Evolutionary conservation across 345 rosid genomes (phyloP).

Genomic region (Clarkia xantiana): DNA sequence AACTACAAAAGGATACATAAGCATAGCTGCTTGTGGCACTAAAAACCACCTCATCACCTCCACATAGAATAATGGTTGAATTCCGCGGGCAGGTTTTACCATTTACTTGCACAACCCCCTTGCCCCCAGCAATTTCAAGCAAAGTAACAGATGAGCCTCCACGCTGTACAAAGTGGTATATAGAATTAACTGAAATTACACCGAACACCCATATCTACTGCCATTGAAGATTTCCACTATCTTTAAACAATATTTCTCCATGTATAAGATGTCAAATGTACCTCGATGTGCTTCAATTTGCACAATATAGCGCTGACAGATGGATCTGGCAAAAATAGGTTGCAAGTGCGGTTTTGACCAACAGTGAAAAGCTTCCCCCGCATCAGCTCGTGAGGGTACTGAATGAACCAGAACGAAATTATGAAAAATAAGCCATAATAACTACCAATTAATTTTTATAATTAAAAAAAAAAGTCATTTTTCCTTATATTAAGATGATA

Average conservation of each 20-base stretch:
- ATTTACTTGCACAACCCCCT: conserved; percentile 78
- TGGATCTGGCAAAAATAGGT: conserved; percentile 63
- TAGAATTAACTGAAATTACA: conserved; percentile 14
- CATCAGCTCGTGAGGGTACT: conserved; percentile 69
- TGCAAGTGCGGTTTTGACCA: conserved; percentile 61
- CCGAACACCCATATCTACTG: not conserved
- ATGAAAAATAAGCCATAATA: conserved; percentile 9
- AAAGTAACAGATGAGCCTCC: conserved; percentile 52
- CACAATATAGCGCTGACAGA: conserved; percentile 44
- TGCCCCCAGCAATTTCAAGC: conserved; percentile 63
- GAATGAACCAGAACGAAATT: conserved; percentile 15
- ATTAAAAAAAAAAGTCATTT: not conserved
- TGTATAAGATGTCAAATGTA: conserved; percentile 14
- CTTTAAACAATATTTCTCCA: not conserved
- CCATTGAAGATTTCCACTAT: too few species aligned
- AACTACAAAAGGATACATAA: conserved; percentile 69
- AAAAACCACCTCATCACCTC: conserved; percentile 91
- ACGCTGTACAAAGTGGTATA: conserved; percentile 21
- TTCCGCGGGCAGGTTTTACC: conserved; percentile 44
- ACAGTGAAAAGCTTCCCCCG: conserved; percentile 47
- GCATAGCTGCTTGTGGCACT: conserved; percentile 59
- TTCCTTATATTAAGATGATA: not conserved
- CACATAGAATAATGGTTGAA: conserved; percentile 34
- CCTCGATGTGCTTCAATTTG: conserved; percentile 66
- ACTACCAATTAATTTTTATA: not conserved